Evolutionary conservation across 176 grass and related monocot species (phyloP).

Genomic region (Tillandsia leiboldiana): DNA sequence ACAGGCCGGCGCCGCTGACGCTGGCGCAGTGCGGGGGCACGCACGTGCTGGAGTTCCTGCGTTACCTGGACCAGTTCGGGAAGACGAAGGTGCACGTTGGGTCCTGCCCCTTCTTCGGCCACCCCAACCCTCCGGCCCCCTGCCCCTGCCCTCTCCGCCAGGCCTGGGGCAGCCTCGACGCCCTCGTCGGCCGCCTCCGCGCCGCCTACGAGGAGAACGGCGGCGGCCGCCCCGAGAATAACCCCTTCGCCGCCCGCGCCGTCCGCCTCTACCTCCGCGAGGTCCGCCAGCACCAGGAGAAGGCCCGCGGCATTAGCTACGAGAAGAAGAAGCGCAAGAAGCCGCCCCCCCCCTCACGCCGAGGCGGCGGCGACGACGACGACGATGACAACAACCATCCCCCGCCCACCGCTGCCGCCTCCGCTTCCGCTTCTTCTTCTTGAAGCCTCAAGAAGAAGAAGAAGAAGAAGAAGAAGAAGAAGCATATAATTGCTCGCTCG

Average conservation of each 20-base stretch:
- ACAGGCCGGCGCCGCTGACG: constrained; percentile 58
- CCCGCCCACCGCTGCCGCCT: constrained; percentile 21
- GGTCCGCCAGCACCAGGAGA: constrained; percentile 83
- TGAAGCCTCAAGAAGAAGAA: too few relatives aligned
- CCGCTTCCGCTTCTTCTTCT: background rate
- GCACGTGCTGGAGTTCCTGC: constrained; percentile 74
- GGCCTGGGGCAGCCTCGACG: constrained; percentile 93
- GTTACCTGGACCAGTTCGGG: constrained; percentile 77
- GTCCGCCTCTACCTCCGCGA: constrained; percentile 90
- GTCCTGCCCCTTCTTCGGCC: constrained; percentile 77
- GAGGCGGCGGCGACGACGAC: background rate
- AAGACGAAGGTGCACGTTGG: constrained; percentile 63
- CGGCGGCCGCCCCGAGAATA: constrained; percentile 55
- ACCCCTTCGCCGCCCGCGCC: constrained; percentile 74
- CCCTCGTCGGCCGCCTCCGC: constrained; percentile 72
- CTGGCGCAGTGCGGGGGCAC: constrained; percentile 33
- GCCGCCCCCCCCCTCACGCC: constrained; percentile 19
- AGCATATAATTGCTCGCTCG: too few relatives aligned
- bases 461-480: too few relatives aligned
- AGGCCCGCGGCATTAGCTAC: constrained; percentile 79
- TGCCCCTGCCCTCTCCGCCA: constrained; percentile 85
- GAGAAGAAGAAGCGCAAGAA: constrained; percentile 99
- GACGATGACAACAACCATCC: constrained; percentile 8
- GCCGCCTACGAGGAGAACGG: constrained; percentile 93
- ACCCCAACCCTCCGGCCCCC: constrained; percentile 62